Conservation (phyloP, 1,139 yeast species). For the Zygoascus hellenicus region DNA sequence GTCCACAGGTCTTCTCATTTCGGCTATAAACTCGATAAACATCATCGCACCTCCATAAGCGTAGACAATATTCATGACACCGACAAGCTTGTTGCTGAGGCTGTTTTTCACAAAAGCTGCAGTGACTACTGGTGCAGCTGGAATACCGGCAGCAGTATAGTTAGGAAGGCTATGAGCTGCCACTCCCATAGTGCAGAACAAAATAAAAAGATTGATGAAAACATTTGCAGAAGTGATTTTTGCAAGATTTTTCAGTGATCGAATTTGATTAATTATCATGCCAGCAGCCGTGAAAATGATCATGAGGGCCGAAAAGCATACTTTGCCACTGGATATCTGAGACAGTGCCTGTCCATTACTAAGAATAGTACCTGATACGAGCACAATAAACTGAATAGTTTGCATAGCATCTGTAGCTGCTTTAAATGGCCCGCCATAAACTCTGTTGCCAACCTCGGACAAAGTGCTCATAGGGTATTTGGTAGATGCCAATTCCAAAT, state of each 20-base stretch:
- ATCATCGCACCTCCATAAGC: conserved; percentile 46
- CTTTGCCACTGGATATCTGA: conserved; percentile 35
- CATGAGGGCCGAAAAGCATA: conserved; percentile 39
- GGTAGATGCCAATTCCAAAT: conserved; percentile 35
- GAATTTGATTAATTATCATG: conserved; percentile 40
- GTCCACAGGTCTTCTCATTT: conserved; percentile 42
- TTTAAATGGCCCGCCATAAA: conserved; percentile 33
- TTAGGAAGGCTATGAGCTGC: conserved; percentile 34
- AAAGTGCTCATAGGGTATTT: conserved; percentile 41
- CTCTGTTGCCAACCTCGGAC: conserved; percentile 39
- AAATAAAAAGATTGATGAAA: conserved; percentile 41
- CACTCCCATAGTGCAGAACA: conserved; percentile 41
- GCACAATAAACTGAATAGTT: conserved; percentile 38
- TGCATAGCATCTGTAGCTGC: conserved; percentile 36
- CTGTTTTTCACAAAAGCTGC: conserved; percentile 23
- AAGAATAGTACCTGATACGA: conserved; percentile 39
- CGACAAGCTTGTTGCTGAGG: conserved; percentile 33
- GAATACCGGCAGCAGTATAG: conserved; percentile 30
- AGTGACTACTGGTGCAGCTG: conserved; percentile 26
- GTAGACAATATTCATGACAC: conserved; percentile 42
- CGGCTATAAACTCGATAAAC: conserved; percentile 43
- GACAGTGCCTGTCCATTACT: conserved; percentile 40
- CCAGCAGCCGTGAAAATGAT: conserved; percentile 41
- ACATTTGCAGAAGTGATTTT: conserved; percentile 42
- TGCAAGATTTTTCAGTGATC: conserved; percentile 36